These are phyloP conservation scores for Geranium rotundifolium DNA, from an alignment of 345 rosid species.

Conservation along the genomic window DNA sequence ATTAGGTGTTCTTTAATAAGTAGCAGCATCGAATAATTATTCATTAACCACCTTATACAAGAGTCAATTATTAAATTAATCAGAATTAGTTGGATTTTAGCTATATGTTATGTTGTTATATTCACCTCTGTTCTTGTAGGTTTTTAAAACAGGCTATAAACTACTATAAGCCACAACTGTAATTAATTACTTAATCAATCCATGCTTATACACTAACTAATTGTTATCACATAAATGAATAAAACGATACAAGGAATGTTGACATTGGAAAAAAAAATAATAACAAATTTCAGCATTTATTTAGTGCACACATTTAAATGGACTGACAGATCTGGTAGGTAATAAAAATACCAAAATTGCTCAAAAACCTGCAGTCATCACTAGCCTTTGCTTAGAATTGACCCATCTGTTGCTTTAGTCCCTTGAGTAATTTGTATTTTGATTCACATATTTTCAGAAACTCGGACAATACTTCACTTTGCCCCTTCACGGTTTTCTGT, in stretches of 20 bases:
- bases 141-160: too few species aligned
- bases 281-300: background rate
- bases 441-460: conserved; percentile 56
- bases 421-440: conserved; percentile 42
- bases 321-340: too few species aligned
- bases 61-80: too few species aligned
- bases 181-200: too few species aligned
- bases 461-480: conserved; percentile 28
- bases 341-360: too few species aligned
- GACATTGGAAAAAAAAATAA: background rate
- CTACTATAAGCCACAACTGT: too few species aligned
- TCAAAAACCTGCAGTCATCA: background rate
- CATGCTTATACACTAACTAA: background rate
- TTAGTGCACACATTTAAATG: conserved; percentile 4
- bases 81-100: too few species aligned
- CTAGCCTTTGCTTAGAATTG: conserved; percentile 26
- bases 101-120: too few species aligned
- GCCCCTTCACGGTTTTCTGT: conserved; percentile 40
- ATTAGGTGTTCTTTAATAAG: too few species aligned
- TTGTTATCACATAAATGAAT: background rate
- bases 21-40: too few species aligned
- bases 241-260: conserved; percentile 2
- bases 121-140: too few species aligned
- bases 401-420: conserved; percentile 46
- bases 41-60: too few species aligned